phyloP scores from a whole-genome alignment of 2,329 filamentous ascomycete genomes.

The Alternaria infectoria region DNA sequence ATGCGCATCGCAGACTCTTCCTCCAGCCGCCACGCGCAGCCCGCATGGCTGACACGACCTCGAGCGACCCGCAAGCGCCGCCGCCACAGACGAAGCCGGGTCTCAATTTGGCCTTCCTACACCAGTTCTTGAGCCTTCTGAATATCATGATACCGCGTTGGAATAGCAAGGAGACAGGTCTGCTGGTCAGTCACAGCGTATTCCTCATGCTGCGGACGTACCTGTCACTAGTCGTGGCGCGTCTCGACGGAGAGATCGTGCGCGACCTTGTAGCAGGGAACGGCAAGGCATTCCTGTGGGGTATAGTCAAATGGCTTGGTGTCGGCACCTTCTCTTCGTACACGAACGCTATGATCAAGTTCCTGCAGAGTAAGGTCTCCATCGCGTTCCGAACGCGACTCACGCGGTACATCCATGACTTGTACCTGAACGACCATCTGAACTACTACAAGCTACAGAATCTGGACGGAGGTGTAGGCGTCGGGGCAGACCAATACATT shows the following conservation, averaged over 20 bases:
- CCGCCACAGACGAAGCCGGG: slow-evolving; percentile 91
- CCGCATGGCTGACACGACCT: slow-evolving; percentile 69
- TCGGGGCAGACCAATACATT: slow-evolving; percentile 94
- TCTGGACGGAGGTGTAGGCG: slow-evolving; percentile 88
- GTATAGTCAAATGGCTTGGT: slow-evolving; percentile 92
- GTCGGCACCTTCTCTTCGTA: slow-evolving; percentile 94
- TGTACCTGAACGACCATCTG: slow-evolving; percentile 92
- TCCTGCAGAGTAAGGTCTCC: slow-evolving; percentile 94
- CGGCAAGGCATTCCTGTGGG: slow-evolving; percentile 84
- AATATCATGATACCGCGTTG: slow-evolving; percentile 98
- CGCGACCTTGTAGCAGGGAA: slow-evolving; percentile 95
- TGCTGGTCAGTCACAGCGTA: slow-evolving; percentile 84
- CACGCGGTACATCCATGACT: slow-evolving; percentile 94
- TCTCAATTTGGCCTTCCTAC: slow-evolving; percentile 91
- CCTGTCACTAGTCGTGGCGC: slow-evolving; percentile 88
- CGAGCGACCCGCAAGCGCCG: slow-evolving; percentile 68
- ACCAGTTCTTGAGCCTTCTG: slow-evolving; percentile 93
- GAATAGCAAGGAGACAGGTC: slow-evolving; percentile 92
- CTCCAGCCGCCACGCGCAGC: slow-evolving; percentile 87
- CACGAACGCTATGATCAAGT: slow-evolving; percentile 99
- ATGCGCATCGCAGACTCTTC: slow-evolving; percentile 92
- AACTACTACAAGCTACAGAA: slow-evolving; percentile 97
- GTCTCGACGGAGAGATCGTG: slow-evolving; percentile 94
- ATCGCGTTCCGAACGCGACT: slow-evolving; percentile 96
- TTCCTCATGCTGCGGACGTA: slow-evolving; percentile 94